These are phyloP conservation scores for Tilletia caries DNA, from an alignment of 1,284 basidiomycete genomes.

Conservation along the genomic window DNA sequence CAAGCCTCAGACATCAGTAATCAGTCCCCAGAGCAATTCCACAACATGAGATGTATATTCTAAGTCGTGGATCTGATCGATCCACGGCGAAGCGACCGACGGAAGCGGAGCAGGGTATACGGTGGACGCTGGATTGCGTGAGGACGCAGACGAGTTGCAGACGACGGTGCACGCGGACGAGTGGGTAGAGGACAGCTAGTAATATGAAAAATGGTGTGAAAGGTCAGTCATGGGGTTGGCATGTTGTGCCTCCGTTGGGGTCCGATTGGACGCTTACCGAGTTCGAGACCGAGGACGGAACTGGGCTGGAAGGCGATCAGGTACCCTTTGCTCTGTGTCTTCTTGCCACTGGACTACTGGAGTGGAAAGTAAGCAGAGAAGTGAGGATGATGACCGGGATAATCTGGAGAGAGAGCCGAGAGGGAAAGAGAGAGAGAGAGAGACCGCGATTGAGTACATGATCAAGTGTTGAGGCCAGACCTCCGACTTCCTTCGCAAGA, in stretches of 20 bases:
- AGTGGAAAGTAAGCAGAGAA: not conserved
- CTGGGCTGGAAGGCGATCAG: not conserved
- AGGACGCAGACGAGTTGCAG: not conserved
- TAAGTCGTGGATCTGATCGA: too few relatives aligned
- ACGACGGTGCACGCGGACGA: conserved; percentile 3
- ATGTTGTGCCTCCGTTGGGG: not conserved
- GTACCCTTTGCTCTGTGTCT: conserved; percentile 1
- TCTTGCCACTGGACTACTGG: not conserved
- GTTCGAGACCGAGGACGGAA: not conserved
- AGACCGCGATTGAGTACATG: not conserved
- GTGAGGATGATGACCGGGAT: not conserved
- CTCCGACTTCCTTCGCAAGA: too few relatives aligned
- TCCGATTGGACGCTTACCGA: not conserved
- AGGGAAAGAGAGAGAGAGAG: too few relatives aligned
- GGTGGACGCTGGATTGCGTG: not conserved
- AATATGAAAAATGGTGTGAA: not conserved
- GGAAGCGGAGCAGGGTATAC: too few relatives aligned
- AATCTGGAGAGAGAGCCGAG: too few relatives aligned
- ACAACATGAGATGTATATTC: too few relatives aligned
- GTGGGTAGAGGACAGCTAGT: not conserved
- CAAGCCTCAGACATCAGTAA: too few relatives aligned
- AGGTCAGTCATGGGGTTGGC: not conserved
- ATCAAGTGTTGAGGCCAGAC: not conserved
- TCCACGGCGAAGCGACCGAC: too few relatives aligned
- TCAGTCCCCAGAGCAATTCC: too few relatives aligned